Percentiles rank a stretch among this genome's conserved stretches.
Conservation (phyloP, 805 yeast species). For the Ogataea allantospora region DNA sequence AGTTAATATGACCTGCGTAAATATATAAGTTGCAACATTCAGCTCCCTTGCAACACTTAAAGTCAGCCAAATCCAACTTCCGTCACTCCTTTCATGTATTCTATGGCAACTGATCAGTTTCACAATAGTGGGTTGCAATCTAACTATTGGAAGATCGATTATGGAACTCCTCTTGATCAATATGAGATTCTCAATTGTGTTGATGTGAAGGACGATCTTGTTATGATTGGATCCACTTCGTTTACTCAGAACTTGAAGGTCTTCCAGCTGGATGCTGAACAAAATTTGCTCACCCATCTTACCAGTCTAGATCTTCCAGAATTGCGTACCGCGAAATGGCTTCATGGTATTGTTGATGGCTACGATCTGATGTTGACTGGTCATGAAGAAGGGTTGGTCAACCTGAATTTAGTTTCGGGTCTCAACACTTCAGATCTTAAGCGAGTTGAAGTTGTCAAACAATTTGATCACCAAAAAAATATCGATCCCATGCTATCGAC, state of each 20-base stretch:
- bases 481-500: constrained; percentile 33
- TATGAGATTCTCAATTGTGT: constrained; percentile 40
- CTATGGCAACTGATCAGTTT: neutral
- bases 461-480: constrained; percentile 78
- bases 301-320: constrained; percentile 59
- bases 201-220: constrained; percentile 32
- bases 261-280: constrained; percentile 42
- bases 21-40: constrained; percentile 1
- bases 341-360: constrained; percentile 32
- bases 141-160: constrained; percentile 36
- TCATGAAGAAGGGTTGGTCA: constrained; percentile 71
- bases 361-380: constrained; percentile 60
- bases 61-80: constrained; percentile 5
- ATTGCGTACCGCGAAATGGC: constrained; percentile 54
- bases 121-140: constrained; percentile 28
- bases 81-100: constrained; percentile 12
- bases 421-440: constrained; percentile 34
- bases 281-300: constrained; percentile 50
- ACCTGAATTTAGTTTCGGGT: constrained; percentile 65
- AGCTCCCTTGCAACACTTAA: neutral
- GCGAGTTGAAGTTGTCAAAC: constrained; percentile 70
- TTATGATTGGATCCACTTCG: constrained; percentile 55
- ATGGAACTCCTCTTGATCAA: constrained; percentile 11
- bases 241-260: constrained; percentile 47
- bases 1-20: neutral